Base-by-base conservation (phyloP, 2,329 filamentous ascomycete genomes). In the Fusarium graminum region DNA sequence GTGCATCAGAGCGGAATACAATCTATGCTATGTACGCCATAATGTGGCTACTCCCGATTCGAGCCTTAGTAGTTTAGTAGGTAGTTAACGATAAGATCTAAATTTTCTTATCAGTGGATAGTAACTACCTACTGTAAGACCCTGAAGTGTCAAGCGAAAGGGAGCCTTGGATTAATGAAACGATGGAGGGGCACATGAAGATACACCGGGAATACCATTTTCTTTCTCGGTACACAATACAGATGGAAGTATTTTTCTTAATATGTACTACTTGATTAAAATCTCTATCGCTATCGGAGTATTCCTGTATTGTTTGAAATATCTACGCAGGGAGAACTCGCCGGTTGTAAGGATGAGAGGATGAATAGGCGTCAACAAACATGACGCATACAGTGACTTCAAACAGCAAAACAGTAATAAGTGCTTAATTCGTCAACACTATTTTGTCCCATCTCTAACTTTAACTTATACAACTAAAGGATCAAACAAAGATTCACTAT, bases 311-410 rank as follows among this genome's bases (percentile, higher is more conserved):
- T 19, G 14, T n/a, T 19, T 17, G 17, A 17, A 44, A 13, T 4
- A 43, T 28, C 17, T 29, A 43, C 19, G 36, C 25, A 36, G 28
- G 43, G 28, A 10, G 8, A 25, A 17, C 17, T 26, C 26, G 14
- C 19, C 17, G 25, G 26, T 13, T 38, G 38, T 39, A 43, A 29
- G 30, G 17, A 50, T 40, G 34, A 22, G 22, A 22, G 22, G 26
- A 32, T n/a, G 22, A 42, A 39, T 40, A 70, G 69, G 67, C 59
- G 61, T 49, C 56, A 60, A 59, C 26, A n/a, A 53, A 54, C 52
- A 59, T 71, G 67, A 72, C 69, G 65, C 65, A 72, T 67, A 12
- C 58, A 45, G 28, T 25, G 13, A 29, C 19, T 45, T 52, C 30
- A 63, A 51, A 28, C 17, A n/a, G 22, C 22, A 14, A 14, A 25